Conservation (phyloP, 371 early-diverging fungal genomes). For the Syncephalastrum contaminatum region DNA sequence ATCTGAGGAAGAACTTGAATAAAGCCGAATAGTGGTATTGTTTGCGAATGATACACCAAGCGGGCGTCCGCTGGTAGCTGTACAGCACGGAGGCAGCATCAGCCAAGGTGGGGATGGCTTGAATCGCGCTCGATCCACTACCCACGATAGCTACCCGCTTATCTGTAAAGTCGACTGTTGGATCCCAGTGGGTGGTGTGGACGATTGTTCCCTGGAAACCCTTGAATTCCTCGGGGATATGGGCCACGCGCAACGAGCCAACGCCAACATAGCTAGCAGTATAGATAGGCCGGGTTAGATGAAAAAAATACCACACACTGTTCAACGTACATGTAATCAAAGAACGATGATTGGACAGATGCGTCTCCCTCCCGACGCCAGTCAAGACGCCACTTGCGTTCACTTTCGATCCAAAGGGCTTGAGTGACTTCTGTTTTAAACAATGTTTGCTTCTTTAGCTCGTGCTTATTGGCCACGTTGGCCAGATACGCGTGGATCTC, state of each 20-base stretch:
- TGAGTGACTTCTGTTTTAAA: slow-evolving; percentile 46
- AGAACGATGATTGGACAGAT: background rate
- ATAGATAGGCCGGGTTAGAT: slow-evolving; percentile 10
- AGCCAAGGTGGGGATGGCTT: slow-evolving; percentile 5
- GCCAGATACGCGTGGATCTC: slow-evolving; percentile 57
- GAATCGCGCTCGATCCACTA: slow-evolving; percentile 22
- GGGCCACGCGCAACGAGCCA: slow-evolving; percentile 45
- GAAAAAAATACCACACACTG: slow-evolving; percentile 1
- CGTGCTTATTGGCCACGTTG: slow-evolving; percentile 44
- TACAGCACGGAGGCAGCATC: background rate
- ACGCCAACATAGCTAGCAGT: slow-evolving; percentile 25
- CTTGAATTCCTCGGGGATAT: slow-evolving; percentile 48
- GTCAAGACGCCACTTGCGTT: slow-evolving; percentile 49
- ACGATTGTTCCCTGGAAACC: slow-evolving; percentile 44
- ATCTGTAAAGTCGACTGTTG: slow-evolving; percentile 36
- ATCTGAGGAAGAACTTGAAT: slow-evolving; percentile 14
- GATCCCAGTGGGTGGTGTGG: slow-evolving; percentile 54
- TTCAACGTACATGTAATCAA: slow-evolving; percentile 27
- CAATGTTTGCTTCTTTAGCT: slow-evolving; percentile 43
- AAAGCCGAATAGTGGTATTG: slow-evolving; percentile 11
- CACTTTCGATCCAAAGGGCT: slow-evolving; percentile 42
- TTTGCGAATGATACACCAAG: slow-evolving; percentile 11
- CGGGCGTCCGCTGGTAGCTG: background rate
- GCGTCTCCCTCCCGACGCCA: slow-evolving; percentile 10
- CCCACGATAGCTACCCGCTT: slow-evolving; percentile 27